Evolutionary conservation across 2,329 filamentous ascomycete species (phyloP), one percentile per base, ranked within the genome.

Genomic region (Emergomyces orientalis): DNA sequence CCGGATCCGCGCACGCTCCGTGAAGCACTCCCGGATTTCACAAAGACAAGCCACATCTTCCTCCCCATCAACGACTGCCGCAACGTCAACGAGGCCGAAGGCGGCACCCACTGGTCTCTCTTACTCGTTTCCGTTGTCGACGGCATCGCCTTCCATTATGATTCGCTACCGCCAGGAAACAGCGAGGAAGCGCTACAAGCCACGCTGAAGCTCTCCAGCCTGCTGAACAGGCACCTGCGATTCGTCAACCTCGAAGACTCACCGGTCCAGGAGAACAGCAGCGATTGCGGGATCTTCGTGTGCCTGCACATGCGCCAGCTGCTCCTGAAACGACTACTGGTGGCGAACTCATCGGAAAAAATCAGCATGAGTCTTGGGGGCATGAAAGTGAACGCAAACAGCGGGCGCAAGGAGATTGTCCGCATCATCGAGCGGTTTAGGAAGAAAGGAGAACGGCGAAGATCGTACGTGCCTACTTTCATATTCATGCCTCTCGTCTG

Each of bases 221-320:
- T 97, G 37, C 81, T 97, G 41, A 83, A 84, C 63, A 81, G 81
- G 5, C 77, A 95, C 22, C 81, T 86, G 25, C 71, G 73, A 22
- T 97, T 95, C 72, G 84, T 92, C 71, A 86, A 93, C 73, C 82
- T 99, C 62, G 81, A 88, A 0, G 93, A 97, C 72, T 88, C 86
- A 11, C 94, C 94, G 0, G 89, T 95, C 70, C 94, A 99, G 75
- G 88, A 92, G 69, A 97, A 97, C 68, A 86, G 89, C 32, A 93
- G 85, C 72, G 94, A 99, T 76, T 99, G 94, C 69, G 94, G 94
- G 22, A 90, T 99, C 0, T 97, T 92, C 74, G 94, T 99, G 2
- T 97, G 94, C 75, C 84, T 97, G 67, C 83, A 93, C 65, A 99
- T 99, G 92, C 86, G 91, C 58, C 89, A 97, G 76, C 78, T 99